Conservation (phyloP, 208 protist genomes). For the Leishmania braziliensis region DNA sequence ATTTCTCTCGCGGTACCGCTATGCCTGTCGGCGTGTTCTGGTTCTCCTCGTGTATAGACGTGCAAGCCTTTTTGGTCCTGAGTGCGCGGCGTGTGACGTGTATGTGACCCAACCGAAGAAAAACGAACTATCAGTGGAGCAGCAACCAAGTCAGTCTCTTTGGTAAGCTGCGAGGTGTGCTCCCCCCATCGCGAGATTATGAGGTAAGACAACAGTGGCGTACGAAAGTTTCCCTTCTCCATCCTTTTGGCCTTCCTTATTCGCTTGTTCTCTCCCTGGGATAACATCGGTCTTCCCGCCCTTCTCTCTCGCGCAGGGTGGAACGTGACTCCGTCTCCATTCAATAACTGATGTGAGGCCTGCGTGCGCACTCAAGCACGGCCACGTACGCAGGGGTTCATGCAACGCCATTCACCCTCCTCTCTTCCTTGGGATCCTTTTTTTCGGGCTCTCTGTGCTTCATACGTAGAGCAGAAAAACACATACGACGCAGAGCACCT, state of each 20-base stretch:
- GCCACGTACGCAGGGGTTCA: not conserved
- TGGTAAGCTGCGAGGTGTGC: not conserved
- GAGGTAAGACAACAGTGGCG: not conserved
- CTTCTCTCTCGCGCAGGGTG: not conserved
- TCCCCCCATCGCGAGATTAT: no score
- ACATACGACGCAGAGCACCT: not conserved
- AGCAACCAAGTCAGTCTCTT: not conserved
- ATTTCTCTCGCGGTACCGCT: not conserved
- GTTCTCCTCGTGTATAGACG: no score
- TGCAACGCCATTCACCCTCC: not conserved
- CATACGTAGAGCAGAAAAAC: not conserved
- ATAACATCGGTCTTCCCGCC: not conserved
- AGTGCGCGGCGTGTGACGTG: not conserved
- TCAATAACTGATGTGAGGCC: not conserved
- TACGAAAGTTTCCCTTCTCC: not conserved
- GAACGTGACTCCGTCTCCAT: not conserved
- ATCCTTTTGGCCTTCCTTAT: not conserved
- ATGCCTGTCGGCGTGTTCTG: not conserved
- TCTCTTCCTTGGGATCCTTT: not conserved
- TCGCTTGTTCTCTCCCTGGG: not conserved
- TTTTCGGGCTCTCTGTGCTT: not conserved
- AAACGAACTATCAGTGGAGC: not conserved
- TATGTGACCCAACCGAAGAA: not conserved
- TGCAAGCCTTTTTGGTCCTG: not conserved
- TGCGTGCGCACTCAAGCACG: not conserved